Evolutionary conservation across 2,329 filamentous ascomycete genomes (phyloP), one percentile per base, ranked within the genome.

Genomic region (Fusarium denticulatum): DNA sequence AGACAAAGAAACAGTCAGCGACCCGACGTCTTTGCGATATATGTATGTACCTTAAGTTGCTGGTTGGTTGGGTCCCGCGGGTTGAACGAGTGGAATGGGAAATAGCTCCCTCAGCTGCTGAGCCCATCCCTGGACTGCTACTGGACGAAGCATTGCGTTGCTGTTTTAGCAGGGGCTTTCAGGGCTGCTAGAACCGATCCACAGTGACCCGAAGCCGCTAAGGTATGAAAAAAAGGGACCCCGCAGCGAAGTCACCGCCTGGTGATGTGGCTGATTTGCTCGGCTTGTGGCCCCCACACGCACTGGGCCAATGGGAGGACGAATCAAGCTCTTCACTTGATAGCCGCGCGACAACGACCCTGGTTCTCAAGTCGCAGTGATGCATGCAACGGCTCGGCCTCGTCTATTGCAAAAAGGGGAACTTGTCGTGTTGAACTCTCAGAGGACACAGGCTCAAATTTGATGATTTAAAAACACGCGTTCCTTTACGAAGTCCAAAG

Each of bases 331-430:
- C 24, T 60, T 24, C 43, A 70, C 39, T 45, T 56, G 55, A 57
- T 78, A 78, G 76, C 76, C 76, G 76, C 76, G 76, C 76, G 76
- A 78, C 76, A 77, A 78, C 60, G 55, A 75, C 71, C 64, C 69
- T 68, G 42, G 62, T 32, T 64, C 30, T 30, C 36, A 55, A 58
- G 63, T 64, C 47, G 50, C 67, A 64, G 28, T 32, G 42, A 58
- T 53, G 49, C 53, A 69, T 67, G 58, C 47, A 69, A 69, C 55
- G 57, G 64, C 49, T 75, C 49, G 64, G 63, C 58, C 52, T 64
- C 58, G 67, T 55, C 53, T 66, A 64, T 37, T 26, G 52, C 40
- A 49, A 59, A 74, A 73, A 72, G 52, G 71, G 71, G 71, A 58
- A 43, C 50, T 52, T 39, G 61, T 74, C 63, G 71, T 73, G 50